These are phyloP conservation scores for Hirschioporus abietinus DNA, from an alignment of 768 basidiomycete species.

Conservation along the genomic window DNA sequence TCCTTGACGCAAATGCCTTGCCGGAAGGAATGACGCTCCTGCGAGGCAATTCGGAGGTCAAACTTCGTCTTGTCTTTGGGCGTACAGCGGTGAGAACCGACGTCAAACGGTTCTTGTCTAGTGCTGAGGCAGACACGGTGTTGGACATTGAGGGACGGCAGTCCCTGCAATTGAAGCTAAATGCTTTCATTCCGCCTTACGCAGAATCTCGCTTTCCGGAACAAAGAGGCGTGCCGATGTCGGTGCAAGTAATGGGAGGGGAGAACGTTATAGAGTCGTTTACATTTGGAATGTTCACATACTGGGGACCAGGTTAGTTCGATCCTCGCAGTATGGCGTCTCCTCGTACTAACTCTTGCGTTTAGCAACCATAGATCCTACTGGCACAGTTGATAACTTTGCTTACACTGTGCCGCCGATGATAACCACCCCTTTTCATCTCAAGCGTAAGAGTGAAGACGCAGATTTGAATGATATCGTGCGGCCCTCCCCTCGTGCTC, in stretches of 20 bases:
- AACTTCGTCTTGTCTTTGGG: conserved; percentile 72
- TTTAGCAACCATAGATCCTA: neutral
- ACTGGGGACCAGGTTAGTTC: conserved; percentile 42
- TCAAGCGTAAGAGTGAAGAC: conserved; percentile 7
- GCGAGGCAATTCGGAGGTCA: conserved; percentile 42
- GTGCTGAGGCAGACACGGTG: conserved; percentile 26
- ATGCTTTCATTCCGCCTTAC: conserved; percentile 54
- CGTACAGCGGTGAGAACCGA: conserved; percentile 61
- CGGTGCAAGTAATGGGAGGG: conserved; percentile 50
- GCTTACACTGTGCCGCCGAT: neutral
- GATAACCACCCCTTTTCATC: neutral
- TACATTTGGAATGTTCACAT: conserved; percentile 69
- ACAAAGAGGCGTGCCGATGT: conserved; percentile 43
- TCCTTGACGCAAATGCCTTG: conserved; percentile 38
- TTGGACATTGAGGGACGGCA: conserved; percentile 27
- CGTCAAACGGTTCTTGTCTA: conserved; percentile 46
- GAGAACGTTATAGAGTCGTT: conserved; percentile 58
- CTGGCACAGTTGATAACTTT: neutral
- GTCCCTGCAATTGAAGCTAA: conserved; percentile 46
- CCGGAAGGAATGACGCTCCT: neutral
- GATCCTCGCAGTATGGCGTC: neutral
- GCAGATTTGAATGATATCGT: neutral
- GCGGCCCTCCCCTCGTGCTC: neutral
- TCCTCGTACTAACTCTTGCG: neutral
- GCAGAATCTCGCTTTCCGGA: conserved; percentile 31